Base-by-base conservation (phyloP, 2,329 filamentous ascomycete genomes). In the Scedosporium aurantiacum region DNA sequence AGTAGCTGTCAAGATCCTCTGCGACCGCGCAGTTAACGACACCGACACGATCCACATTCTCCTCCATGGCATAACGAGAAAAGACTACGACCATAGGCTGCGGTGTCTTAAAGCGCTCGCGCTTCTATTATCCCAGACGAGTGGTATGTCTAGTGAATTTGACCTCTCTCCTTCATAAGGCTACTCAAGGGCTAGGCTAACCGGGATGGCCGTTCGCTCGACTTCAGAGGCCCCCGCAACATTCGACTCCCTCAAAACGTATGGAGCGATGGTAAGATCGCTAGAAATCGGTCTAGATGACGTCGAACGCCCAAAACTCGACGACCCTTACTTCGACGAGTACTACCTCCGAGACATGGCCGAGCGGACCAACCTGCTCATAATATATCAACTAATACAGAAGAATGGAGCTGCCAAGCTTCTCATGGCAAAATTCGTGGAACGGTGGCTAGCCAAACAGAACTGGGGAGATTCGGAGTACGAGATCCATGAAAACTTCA, bases 381-480 rank as follows among this genome's bases (percentile, higher is more conserved):
- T 87, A 55, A 68, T 85, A 57, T 72, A 74, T 40, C 78, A 84
- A 63, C 74, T 91, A 2, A 76, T 87, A n/a, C 79, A 78, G 63
- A 81, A 82, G 64, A 82, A 83, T 66, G 80, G 82, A 18, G 74
- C 80, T 1, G 77, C 79, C 27, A 79, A 79, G 60, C 73, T 91
- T 18, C 74, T 87, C 61, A 78, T 83, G 69, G 84, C 86, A 43
- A 79, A 80, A 5, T 83, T 92, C 64, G 79, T 92, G 45, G 84
- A 87, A 63, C 84, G 82, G 61, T 92, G 89, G 89, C 79, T 92
- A n/a, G 81, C 78, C 40, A 84, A 82, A 66, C 90, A 91, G 70
- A 82, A 84, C 6, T 91, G 88, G 77, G 88, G 87, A 21, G 74
- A 78, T 18, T 73, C 72, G 1, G 73, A 79, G 2, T 78, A 81